Base-by-base conservation (phyloP, 495 filamentous ascomycete genomes). In the Penicillium longicatenatum region DNA sequence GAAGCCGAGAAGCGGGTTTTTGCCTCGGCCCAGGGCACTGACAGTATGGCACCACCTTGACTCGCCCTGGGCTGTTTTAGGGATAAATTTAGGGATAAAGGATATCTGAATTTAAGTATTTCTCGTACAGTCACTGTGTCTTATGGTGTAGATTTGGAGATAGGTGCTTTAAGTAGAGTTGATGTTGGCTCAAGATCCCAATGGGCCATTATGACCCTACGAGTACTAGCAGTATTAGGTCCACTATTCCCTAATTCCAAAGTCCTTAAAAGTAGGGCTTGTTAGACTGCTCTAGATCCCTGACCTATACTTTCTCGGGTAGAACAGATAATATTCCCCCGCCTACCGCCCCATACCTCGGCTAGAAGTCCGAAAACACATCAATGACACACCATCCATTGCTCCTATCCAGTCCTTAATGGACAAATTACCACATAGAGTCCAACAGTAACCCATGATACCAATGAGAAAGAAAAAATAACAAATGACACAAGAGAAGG, bases 1-100 rank as follows among this genome's bases (percentile, higher is more conserved):
- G 64, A 69, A 64, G 61, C 65, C 62, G 65, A 70, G 66, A 54
- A 48, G 29, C 51, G 42, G 53, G 53, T 10, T 66, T 65, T 65
- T 70, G 60, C 61, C 68, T 69, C 66, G 68, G 68, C 63, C 59
- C 60, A 65, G 52, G 41, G 29, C 26, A 21, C 30, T 19, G 46
- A 37, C 3, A 50, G 33, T 42, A 22, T 49, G 33, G 42, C 42
- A 47, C 41, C 56, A 58, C 24, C 30, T 24, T 31, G 3, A 31
- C 17, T 16, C 17, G 29, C 14, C 21, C 7, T 48, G 19, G n/a
- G n/a, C n/a, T n/a, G n/a, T n/a, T n/a, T n/a, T n/a, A n/a, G n/a
- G n/a, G n/a, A n/a, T n/a, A n/a, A n/a, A n/a, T n/a, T n/a, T n/a
- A n/a, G n/a, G n/a, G n/a, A n/a, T n/a, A n/a, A n/a, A n/a, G n/a